Percentiles rank a stretch among this genome's conserved stretches.
Conservation (phyloP, 305 asterid species). For the Coffea humblotiana region DNA sequence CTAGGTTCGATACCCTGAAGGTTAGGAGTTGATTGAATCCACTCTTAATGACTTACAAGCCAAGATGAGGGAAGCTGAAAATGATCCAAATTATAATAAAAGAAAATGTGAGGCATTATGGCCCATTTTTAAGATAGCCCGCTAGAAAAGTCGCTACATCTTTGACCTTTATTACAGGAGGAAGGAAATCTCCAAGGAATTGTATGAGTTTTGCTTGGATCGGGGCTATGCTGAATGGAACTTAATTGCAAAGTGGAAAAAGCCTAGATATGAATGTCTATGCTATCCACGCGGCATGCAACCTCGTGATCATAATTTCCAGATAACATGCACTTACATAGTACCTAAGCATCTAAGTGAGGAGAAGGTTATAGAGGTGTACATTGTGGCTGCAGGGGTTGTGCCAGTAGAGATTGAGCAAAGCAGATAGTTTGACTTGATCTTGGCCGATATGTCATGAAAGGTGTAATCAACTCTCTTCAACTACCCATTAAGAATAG, state of each 20-base stretch:
- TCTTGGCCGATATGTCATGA: background rate
- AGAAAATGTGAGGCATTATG: constrained; percentile 75
- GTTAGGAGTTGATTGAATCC: constrained; percentile 36
- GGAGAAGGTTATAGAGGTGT: constrained; percentile 89
- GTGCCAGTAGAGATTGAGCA: constrained; percentile 79
- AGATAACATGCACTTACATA: constrained; percentile 83
- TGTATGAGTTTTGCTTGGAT: constrained; percentile 80
- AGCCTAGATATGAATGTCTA: constrained; percentile 90
- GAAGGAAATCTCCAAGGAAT: constrained; percentile 77
- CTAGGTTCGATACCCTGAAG: constrained; percentile 27
- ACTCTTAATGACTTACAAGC: constrained; percentile 29
- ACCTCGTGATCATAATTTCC: constrained; percentile 90
- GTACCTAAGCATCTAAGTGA: constrained; percentile 86
- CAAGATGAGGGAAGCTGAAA: constrained; percentile 58
- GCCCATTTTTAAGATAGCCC: constrained; percentile 87
- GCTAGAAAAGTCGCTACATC: constrained; percentile 75
- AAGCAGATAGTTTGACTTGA: constrained; percentile 5
- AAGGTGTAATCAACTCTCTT: background rate
- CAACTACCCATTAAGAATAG: background rate
- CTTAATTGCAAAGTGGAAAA: constrained; percentile 43
- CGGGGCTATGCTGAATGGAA: constrained; percentile 80
- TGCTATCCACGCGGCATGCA: constrained; percentile 93
- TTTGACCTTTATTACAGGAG: constrained; percentile 70
- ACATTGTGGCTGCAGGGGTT: constrained; percentile 85
- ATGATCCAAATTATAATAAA: constrained; percentile 74